Base-by-base conservation (phyloP, 495 filamentous ascomycete genomes). In the Aspergillus steynii region DNA sequence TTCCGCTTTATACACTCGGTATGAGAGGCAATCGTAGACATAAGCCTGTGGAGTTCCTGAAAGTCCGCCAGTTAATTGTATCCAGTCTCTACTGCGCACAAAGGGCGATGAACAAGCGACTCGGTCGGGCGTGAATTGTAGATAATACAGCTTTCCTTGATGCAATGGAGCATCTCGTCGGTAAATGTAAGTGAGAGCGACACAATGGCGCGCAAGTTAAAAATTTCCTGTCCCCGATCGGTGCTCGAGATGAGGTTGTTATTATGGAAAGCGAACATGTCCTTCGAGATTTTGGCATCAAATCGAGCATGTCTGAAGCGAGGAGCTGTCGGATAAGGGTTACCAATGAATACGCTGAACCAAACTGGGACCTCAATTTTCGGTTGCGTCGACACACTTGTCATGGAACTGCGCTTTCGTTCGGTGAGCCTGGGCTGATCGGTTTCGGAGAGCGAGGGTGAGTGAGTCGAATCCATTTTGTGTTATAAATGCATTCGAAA, bases 261-360 rank as follows among this genome's bases (percentile, higher is more conserved):
- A 2, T 7, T n/a, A 28, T 27, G 54, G n/a, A 27, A n/a, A 9
- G 31, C 53, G 26, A 61, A 56, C 28, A 61, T n/a, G 9, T 61
- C 26, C 7, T 55, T 46, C 3, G 59, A 51, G 28, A 56, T 32
- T 9, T 25, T 31, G 2, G 45, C 53, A 26, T 56, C 46, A 46
- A 61, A 61, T 5, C 52, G 45, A 7, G 47, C 53, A 26, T 61
- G 59, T n/a, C 52, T 29, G 10, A 61, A 42, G 5, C 37, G 8
- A 10, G 58, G 50, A 9, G 2, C 1, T 27, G 3, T 20, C 3
- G 48, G 27, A 46, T 50, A n/a, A 3, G 53, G 27, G 15, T 29
- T 7, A n/a, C 59, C 59, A 34, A 61, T 31, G 59, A 56, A 61
- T 5, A 61, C 53, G 25, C 59, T 61, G 58, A 54, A 53, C 58